Evolutionary conservation across 768 basidiomycete species (phyloP), one percentile per base, ranked within the genome.

Genomic region (Amanita molliuscula): DNA sequence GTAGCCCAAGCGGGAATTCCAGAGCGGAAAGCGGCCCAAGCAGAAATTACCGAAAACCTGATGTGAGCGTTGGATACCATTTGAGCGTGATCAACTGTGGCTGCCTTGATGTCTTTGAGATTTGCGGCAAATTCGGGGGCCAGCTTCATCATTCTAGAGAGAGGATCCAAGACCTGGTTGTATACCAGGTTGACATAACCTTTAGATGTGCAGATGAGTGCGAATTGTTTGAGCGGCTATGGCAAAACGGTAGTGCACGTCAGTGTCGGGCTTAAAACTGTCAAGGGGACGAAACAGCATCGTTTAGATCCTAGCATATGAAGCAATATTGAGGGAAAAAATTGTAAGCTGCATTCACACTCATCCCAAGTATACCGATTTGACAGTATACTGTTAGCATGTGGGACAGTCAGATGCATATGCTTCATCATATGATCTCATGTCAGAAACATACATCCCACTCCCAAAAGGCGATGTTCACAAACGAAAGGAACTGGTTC

Each of bases 231-330:
- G 16, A 59, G 88, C 48, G 94, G 95, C 38, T 98, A 97, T 65
- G 96, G 96, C 54, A 99, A 98, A 70, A 97, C 95, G 2, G 88
- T 98, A 47, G 92, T 92, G n/a, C 94, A 97, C 66, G 95, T 98
- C 61, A n/a, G n/a, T n/a, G n/a, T n/a, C n/a, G n/a, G n/a, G n/a
- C n/a, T n/a, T n/a, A n/a, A n/a, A n/a, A n/a, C 74, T 98, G 87
- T 81, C 54, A 88, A 75, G 51, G 90, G 90, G 8, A 96, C 93
- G 13, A 98, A 98, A 64, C 93, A 96, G 59, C 77, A 97, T 7
- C 78, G 94, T 31, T 68, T 98, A 18, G 95, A 98, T 63, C 95
- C 95, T 9, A 86, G 79, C 36, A 57, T 98, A 99, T 65, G 94
- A 99, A 65, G 86, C 91, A 6, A 96, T 99, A 47, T 76, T 96